phyloP scores from a whole-genome alignment of 768 basidiomycete genomes.

The Psilocybe sp. region DNA sequence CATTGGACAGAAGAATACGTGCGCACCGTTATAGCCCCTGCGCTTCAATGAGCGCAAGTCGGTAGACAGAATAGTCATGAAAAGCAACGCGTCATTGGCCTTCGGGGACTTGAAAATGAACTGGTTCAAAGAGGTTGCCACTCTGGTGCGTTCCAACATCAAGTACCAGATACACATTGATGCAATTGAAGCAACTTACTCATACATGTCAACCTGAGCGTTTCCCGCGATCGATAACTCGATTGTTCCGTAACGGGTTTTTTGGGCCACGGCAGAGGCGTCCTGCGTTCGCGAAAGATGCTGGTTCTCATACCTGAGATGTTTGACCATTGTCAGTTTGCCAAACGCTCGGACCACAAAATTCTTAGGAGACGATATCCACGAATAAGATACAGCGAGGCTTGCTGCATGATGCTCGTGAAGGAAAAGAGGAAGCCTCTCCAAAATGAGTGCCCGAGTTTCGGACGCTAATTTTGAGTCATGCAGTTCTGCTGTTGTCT shows the following conservation, averaged over 20 bases:
- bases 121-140: conserved; percentile 81
- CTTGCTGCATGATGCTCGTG: conserved; percentile 79
- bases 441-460: conserved; percentile 63
- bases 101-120: conserved; percentile 75
- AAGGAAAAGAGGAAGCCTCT: conserved; percentile 87
- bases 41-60: conserved; percentile 79
- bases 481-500: conserved; percentile 49
- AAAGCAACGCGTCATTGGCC: conserved; percentile 83
- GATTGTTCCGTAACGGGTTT: conserved; percentile 52
- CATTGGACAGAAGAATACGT: neutral
- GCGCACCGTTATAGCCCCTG: conserved; percentile 79
- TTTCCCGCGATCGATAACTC: conserved; percentile 77
- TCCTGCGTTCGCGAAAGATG: conserved; percentile 56
- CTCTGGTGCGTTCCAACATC: conserved; percentile 38
- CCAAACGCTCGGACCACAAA: conserved; percentile 70
- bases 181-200: conserved; percentile 52
- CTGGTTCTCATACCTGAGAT: conserved; percentile 49
- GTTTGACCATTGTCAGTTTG: conserved; percentile 61
- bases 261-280: conserved; percentile 69
- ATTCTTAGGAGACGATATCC: conserved; percentile 62
- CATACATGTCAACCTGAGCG: conserved; percentile 84
- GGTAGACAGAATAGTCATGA: conserved; percentile 93
- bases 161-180: neutral
- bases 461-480: conserved; percentile 47
- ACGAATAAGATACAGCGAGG: conserved; percentile 58